phyloP scores from a whole-genome alignment of 2,329 filamentous ascomycete genomes.

The Claviceps monticola region DNA sequence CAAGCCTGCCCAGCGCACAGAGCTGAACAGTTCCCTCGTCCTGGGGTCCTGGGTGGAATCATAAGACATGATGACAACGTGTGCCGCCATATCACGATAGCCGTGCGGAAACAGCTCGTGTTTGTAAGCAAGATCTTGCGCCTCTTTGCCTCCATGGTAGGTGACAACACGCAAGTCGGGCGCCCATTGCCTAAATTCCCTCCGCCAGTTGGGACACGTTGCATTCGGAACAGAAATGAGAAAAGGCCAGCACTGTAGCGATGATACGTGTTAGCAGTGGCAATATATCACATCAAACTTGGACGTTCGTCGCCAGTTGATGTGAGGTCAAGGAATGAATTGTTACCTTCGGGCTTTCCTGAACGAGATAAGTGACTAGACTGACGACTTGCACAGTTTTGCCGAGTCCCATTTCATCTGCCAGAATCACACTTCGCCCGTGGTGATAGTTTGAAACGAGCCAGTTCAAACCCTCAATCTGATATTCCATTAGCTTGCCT shows the following conservation, averaged over 20 bases:
- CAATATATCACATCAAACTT: not conserved
- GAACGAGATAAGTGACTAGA: slow-evolving; percentile 60
- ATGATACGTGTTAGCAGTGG: slow-evolving; percentile 7
- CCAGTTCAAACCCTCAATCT: slow-evolving; percentile 90
- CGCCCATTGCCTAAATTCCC: slow-evolving; percentile 90
- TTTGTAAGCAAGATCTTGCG: slow-evolving; percentile 63
- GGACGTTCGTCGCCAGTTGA: not conserved
- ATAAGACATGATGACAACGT: slow-evolving; percentile 91
- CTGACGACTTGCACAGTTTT: slow-evolving; percentile 92
- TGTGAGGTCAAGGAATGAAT: too few species aligned
- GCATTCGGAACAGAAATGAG: slow-evolving; percentile 88
- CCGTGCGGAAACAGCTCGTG: slow-evolving; percentile 72
- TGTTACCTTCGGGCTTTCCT: slow-evolving; percentile 40
- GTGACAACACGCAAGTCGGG: slow-evolving; percentile 79
- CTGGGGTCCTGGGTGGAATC: slow-evolving; percentile 69
- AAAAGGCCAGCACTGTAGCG: slow-evolving; percentile 64
- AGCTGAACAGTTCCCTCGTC: slow-evolving; percentile 50
- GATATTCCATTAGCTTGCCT: slow-evolving; percentile 84
- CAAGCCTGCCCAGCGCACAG: slow-evolving; percentile 71
- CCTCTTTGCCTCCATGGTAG: slow-evolving; percentile 66
- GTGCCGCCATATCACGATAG: slow-evolving; percentile 59
- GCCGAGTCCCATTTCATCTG: slow-evolving; percentile 95
- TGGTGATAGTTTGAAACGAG: slow-evolving; percentile 79
- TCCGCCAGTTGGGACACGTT: slow-evolving; percentile 93
- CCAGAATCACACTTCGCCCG: slow-evolving; percentile 74